A percentile compares a stretch with the other conserved stretches of the same genome.
Conservation (phyloP, 1,284 basidiomycete species). For the Ustilago shanxiensis region DNA sequence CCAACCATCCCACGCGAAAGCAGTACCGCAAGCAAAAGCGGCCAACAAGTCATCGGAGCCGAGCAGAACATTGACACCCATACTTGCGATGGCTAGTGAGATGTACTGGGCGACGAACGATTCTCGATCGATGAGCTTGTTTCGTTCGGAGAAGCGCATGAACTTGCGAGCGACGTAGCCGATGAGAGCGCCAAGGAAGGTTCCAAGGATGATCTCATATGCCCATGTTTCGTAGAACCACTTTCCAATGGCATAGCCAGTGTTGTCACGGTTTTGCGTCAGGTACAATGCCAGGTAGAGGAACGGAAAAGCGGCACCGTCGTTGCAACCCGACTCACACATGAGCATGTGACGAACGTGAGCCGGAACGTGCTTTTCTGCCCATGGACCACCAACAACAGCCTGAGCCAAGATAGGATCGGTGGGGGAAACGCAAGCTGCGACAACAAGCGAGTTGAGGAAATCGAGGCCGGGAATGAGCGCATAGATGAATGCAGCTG, state of each 20-base stretch:
- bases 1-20: constrained; percentile 93
- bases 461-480: constrained; percentile 59
- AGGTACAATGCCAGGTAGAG: constrained; percentile 93
- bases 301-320: constrained; percentile 86
- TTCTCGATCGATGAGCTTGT: constrained; percentile 92
- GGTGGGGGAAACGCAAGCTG: constrained; percentile 94
- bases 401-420: constrained; percentile 79
- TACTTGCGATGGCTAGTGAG: constrained; percentile 82
- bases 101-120: constrained; percentile 92
- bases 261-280: constrained; percentile 77
- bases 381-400: constrained; percentile 95
- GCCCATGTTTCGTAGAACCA: constrained; percentile 70
- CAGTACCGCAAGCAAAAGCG: constrained; percentile 93
- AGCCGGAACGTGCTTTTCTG: constrained; percentile 96
- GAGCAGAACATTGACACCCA: constrained; percentile 73
- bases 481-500: constrained; percentile 73
- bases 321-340: constrained; percentile 89
- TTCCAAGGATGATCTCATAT: constrained; percentile 87
- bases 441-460: constrained; percentile 72
- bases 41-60: constrained; percentile 72
- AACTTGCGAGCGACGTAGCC: constrained; percentile 88
- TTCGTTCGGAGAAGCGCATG: constrained; percentile 93
- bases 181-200: constrained; percentile 81
- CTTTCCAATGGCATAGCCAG: constrained; percentile 75
- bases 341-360: constrained; percentile 93